Evolutionary conservation across 2,329 filamentous ascomycete genomes (phyloP).

Genomic region (Sclerotinia borealis): DNA sequence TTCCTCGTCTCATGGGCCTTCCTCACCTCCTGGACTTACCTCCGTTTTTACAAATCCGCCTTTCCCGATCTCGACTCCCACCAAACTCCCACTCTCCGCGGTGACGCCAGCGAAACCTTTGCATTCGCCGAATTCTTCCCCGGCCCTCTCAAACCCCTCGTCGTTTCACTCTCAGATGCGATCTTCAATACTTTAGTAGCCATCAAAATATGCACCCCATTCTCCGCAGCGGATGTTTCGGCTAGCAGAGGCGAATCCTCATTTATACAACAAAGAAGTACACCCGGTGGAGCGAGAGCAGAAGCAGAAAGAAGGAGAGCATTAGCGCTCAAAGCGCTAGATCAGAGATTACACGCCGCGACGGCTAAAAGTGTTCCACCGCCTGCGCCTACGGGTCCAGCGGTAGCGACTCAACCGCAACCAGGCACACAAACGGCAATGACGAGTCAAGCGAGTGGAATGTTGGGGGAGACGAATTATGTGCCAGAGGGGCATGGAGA

Average conservation of each 20-base stretch:
- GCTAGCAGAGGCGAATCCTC: conserved; percentile 58
- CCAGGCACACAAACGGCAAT: conserved; percentile 47
- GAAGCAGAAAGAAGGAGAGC: conserved; percentile 88
- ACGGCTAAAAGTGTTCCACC: conserved; percentile 45
- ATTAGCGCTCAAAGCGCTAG: conserved; percentile 82
- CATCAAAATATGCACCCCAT: conserved; percentile 74
- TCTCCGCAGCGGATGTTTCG: conserved; percentile 73
- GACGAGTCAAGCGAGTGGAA: neutral
- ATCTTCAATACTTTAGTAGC: conserved; percentile 71
- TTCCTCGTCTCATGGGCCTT: conserved; percentile 78
- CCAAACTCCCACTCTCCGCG: conserved; percentile 60
- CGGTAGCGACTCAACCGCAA: conserved; percentile 51
- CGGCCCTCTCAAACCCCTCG: conserved; percentile 68
- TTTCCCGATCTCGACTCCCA: conserved; percentile 62
- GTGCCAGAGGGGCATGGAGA: conserved; percentile 53
- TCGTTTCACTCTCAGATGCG: conserved; percentile 66
- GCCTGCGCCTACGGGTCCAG: conserved; percentile 41
- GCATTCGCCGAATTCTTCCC: conserved; percentile 96
- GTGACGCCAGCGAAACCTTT: conserved; percentile 94
- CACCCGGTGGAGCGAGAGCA: conserved; percentile 66
- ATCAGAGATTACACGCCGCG: conserved; percentile 86
- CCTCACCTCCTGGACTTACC: conserved; percentile 85
- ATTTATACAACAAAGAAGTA: conserved; percentile 38
- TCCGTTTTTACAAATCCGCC: conserved; percentile 85
- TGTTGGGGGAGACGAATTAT: conserved; percentile 66